Base-by-base conservation (phyloP, 495 filamentous ascomycete genomes). In the Penicillium taxi region DNA sequence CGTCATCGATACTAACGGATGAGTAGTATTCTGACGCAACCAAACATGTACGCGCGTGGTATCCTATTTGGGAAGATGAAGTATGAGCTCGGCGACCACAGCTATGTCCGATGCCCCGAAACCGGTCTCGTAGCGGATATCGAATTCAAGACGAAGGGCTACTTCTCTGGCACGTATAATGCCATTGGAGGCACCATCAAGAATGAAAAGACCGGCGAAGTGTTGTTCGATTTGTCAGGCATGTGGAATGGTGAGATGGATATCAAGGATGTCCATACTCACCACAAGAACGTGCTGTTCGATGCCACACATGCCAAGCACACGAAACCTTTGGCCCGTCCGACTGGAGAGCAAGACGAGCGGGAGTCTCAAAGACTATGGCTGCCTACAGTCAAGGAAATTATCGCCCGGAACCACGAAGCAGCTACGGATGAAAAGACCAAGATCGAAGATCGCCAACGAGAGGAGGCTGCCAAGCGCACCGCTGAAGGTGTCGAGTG, bases 1-100 rank as follows among this genome's bases (percentile, higher is more conserved):
- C 6, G 4, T 24, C n/a, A 1, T 16, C 19, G 14, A 26, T 35
- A 34, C 49, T 50, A 43, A 53, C 32, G 2, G 14, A 39, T 36
- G 3, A 2, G 22, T 36, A 90, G 84, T 60, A 82, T 90, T 48
- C 58, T 96, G 35, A 96, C 91, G 0, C 91, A 99, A 55, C 91
- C 91, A 5, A 99, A 99, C 59, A 99, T 99, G 89, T 99, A 99
- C 60, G 93, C 90, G 23, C 77, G 91, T 38, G 91, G 91, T 16
- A 96, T 99, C 38, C 67, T 99, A 9, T 96, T 99, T 52, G 91
- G 91, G 14, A 96, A 95, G 62, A 96, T 99, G 91, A 96, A 95
- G 61, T 99, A 96, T 62, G 91, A 99, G 64, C 75, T 99, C 13
- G 91, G 91, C 24, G 91, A 99, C 57, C 89, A 95, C 65, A 93